Base-by-base conservation (phyloP, 495 filamentous ascomycete species). In the Penicillium bialowiezense region DNA sequence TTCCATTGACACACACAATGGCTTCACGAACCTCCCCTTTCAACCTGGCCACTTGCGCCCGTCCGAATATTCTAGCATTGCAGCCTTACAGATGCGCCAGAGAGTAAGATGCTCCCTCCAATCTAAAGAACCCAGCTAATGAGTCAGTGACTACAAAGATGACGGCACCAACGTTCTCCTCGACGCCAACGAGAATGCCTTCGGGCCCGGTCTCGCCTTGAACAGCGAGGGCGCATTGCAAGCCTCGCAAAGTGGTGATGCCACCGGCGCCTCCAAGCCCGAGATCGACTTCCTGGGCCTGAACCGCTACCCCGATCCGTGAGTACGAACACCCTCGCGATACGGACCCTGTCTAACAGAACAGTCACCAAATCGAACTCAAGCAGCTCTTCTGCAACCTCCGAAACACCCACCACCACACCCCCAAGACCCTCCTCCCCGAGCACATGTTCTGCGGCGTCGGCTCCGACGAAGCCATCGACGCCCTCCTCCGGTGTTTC, bases 181-280 rank as follows among this genome's bases (percentile, higher is more conserved):
- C 49, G 93, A 98, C 62, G 93, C 95, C 48, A 98, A 98, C 56
- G 93, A 98, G 69, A 98, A 97, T 64, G 91, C 93, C 43, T 96
- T 86, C 68, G 93, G 95, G 2, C 91, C 93, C 1, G 80, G 83
- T 12, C 68, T 91, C 32, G 70, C 69, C 7, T 47, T 83, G 43
- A 72, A 65, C 41, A 50, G 55, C 10, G 61, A 76, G 43, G 75
- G 74, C n/a, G 69, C 72, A 29, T 69, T 81, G 12, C 56, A 72
- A 28, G 48, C 62, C 32, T 68, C 66, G 15, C 64, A 64, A 32
- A 55, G 58, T 17, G 65, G 62, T 35, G 47, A 62, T 55, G 52
- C 67, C 49, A 72, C 64, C n/a, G 69, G 65, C 6, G 54, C 58
- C 19, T 62, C 59, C 5, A 65, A 71, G 50, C 70, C 68, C 8